These are phyloP conservation scores for Nothophoma quercina DNA, from an alignment of 2,329 filamentous ascomycete genomes.

Conservation along the genomic window DNA sequence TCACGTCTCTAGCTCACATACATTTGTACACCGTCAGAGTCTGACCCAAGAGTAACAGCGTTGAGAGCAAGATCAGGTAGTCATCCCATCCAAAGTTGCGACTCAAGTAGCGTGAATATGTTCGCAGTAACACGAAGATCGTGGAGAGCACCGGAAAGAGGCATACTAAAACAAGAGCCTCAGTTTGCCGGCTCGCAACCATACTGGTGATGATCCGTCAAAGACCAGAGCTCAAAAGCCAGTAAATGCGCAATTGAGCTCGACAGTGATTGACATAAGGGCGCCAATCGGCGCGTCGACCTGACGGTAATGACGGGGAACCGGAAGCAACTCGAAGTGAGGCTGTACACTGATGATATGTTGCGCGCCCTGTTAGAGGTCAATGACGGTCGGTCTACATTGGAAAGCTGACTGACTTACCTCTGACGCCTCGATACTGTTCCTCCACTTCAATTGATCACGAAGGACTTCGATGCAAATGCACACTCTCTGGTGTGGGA, in stretches of 20 bases:
- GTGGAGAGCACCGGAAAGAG: slow-evolving; percentile 39
- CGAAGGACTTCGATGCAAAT: background rate
- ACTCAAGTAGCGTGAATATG: slow-evolving; percentile 39
- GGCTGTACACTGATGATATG: background rate
- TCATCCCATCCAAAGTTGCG: slow-evolving; percentile 47
- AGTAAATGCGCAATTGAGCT: background rate
- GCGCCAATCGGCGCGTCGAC: background rate
- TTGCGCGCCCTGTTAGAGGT: background rate
- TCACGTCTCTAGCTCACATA: slow-evolving; percentile 13
- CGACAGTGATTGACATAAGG: slow-evolving; percentile 3
- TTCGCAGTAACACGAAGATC: slow-evolving; percentile 37
- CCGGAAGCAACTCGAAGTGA: background rate
- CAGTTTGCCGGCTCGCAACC: slow-evolving; percentile 40
- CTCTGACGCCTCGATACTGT: background rate
- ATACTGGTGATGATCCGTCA: slow-evolving; percentile 14
- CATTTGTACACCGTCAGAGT: slow-evolving; percentile 37
- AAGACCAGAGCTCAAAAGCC: background rate
- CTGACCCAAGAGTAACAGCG: slow-evolving; percentile 34
- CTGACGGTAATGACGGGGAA: background rate
- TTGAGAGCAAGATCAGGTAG: slow-evolving; percentile 38
- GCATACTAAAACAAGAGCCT: slow-evolving; percentile 35
- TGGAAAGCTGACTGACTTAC: background rate
- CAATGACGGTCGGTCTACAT: background rate
- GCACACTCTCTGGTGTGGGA: slow-evolving; percentile 1
- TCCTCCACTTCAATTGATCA: background rate